phyloP scores from a whole-genome alignment of 257 asterid species.

The Fraxinus cuspidata region DNA sequence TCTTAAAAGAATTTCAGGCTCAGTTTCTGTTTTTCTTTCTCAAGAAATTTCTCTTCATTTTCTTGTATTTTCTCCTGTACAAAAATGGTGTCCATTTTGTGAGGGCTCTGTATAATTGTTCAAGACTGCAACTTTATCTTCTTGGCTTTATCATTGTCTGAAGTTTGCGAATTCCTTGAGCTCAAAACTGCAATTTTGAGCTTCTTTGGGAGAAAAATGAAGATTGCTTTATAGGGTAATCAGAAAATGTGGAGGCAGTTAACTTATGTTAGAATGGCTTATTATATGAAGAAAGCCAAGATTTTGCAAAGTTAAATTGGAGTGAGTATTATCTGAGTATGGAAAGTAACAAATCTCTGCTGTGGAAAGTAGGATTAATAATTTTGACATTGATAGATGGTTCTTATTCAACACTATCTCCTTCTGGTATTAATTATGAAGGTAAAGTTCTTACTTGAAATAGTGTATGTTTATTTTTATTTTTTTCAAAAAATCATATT shows the following conservation, averaged over 20 bases:
- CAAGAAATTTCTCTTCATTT: constrained; percentile 44
- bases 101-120: constrained; percentile 24
- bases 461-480: neutral
- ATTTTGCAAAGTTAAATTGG: constrained; percentile 35
- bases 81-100: constrained; percentile 4
- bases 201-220: constrained; percentile 31
- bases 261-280: constrained; percentile 28
- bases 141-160: constrained; percentile 31
- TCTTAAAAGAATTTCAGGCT: constrained; percentile 46
- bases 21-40: constrained; percentile 38
- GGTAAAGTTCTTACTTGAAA: constrained; percentile 51
- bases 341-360: constrained; percentile 47
- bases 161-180: constrained; percentile 25
- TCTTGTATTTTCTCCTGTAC: constrained; percentile 28
- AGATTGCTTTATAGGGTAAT: constrained; percentile 32
- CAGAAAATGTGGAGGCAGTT: constrained; percentile 27
- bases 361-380: constrained; percentile 48
- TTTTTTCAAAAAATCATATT: neutral
- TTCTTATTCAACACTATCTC: constrained; percentile 83
- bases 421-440: constrained; percentile 95
- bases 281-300: constrained; percentile 32
- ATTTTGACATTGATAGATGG: constrained; percentile 49
- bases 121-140: constrained; percentile 41
- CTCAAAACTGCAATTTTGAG: constrained; percentile 27
- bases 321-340: constrained; percentile 37